These are phyloP conservation scores for Straminergon stramineum DNA, from an alignment of 225 moss, liverwort and hornwort species.

Conservation along the genomic window DNA sequence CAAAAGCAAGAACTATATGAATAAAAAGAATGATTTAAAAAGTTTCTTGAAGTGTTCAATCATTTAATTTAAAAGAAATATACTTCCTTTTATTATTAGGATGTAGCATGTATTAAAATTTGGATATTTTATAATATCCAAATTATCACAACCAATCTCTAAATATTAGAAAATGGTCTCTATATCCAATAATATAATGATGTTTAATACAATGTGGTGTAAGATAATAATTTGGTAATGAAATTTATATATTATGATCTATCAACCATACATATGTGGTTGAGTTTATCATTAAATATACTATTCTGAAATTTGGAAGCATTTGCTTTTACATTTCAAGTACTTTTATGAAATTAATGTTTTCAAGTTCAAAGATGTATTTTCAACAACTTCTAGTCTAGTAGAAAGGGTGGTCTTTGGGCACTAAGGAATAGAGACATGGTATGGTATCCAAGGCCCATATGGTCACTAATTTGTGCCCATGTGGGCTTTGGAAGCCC, in stretches of 20 bases:
- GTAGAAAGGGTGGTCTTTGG: not conserved
- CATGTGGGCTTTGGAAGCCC: rapidly evolving
- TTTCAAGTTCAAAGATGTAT: not conserved
- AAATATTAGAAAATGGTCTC: not conserved
- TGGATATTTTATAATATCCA: not conserved
- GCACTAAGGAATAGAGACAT: rapidly evolving
- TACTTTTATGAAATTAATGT: not conserved
- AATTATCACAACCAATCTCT: not conserved
- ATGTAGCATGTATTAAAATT: not conserved
- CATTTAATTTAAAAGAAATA: not conserved
- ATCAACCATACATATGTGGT: not conserved
- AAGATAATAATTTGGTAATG: not conserved
- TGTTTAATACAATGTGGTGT: not conserved
- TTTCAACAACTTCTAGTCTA: not conserved
- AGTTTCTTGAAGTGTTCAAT: rapidly evolving
- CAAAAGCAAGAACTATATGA: not conserved
- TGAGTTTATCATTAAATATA: not conserved
- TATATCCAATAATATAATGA: not conserved
- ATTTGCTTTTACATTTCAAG: not conserved
- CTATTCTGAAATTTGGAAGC: not conserved
- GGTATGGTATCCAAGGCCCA: rapidly evolving
- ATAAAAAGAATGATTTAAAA: not conserved
- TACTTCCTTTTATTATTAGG: too few species aligned
- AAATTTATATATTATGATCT: not conserved
- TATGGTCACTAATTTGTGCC: not conserved